phyloP scores from a whole-genome alignment of 1,284 basidiomycete genomes.

The Anthracocystis setariae region DNA sequence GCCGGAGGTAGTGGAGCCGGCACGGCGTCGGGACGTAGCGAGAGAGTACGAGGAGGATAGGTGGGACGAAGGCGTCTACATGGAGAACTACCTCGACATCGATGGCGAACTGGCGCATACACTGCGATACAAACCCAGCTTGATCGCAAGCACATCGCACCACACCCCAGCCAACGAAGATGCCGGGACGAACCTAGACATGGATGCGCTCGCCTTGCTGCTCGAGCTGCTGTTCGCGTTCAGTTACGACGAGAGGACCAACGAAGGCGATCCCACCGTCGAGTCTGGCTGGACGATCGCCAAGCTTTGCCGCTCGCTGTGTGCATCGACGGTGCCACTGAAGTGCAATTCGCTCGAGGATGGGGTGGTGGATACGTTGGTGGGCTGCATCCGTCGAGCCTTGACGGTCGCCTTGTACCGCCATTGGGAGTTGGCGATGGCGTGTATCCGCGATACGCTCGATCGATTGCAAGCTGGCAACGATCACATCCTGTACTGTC shows the following conservation, averaged over 20 bases:
- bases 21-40: constrained; percentile 14
- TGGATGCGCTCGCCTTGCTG: constrained; percentile 16
- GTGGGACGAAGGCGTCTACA: constrained; percentile 50
- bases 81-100: constrained; percentile 43
- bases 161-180: neutral
- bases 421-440: constrained; percentile 31
- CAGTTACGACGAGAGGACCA: constrained; percentile 45
- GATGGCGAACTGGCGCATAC: constrained; percentile 31
- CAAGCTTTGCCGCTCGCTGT: constrained; percentile 33
- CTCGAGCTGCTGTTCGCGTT: constrained; percentile 36
- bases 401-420: constrained; percentile 38
- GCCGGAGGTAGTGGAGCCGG: constrained; percentile 14
- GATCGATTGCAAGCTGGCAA: constrained; percentile 15
- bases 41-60: constrained; percentile 23
- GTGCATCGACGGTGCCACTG: constrained; percentile 6
- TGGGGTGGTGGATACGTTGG: constrained; percentile 10
- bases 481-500: constrained; percentile 10
- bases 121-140: constrained; percentile 9
- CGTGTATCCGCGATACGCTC: constrained; percentile 22
- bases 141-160: neutral
- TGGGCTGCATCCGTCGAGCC: constrained; percentile 24
- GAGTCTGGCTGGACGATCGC: constrained; percentile 50
- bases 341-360: neutral
- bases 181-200: constrained; percentile 3
- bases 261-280: constrained; percentile 43